Percentiles rank a stretch among this genome's conserved stretches.
phyloP scores from a whole-genome alignment of 2,329 filamentous ascomycete species.

The Elsinoe perseae region DNA sequence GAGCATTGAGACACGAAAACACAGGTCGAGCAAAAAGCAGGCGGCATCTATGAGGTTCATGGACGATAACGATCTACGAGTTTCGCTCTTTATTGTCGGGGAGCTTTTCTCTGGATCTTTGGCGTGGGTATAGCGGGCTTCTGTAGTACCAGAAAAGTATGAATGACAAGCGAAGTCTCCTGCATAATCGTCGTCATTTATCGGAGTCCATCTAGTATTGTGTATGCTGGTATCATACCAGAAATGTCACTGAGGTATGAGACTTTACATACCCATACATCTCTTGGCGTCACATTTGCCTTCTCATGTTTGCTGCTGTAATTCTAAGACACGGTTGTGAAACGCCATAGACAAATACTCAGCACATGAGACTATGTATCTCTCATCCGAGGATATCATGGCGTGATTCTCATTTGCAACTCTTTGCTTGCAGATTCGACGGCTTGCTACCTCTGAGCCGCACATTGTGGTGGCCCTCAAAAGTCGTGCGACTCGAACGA shows the following conservation, averaged over 20 bases:
- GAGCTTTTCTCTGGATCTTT: conserved; percentile 7
- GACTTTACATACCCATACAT: too few species aligned
- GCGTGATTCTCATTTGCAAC: too few species aligned
- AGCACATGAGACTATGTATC: background rate
- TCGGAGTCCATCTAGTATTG: too few species aligned
- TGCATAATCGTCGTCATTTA: too few species aligned
- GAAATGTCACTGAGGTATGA: too few species aligned
- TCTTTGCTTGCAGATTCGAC: background rate
- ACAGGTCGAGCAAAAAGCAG: background rate
- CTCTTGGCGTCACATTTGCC: background rate
- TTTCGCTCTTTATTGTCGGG: background rate
- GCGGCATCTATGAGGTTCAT: conserved; percentile 5
- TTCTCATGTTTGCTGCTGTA: background rate
- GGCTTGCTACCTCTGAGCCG: background rate
- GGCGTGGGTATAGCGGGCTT: conserved; percentile 7
- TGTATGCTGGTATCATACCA: background rate
- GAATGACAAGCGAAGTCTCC: background rate
- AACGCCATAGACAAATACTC: background rate
- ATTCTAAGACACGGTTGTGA: background rate
- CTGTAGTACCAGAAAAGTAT: conserved; percentile 9
- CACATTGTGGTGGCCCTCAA: background rate
- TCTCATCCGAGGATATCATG: too few species aligned
- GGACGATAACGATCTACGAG: conserved; percentile 10
- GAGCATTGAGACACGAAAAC: background rate
- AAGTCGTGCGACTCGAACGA: background rate